Base-by-base conservation (phyloP, 108 stramenopile species). In the Chaetoceros muelleri region DNA sequence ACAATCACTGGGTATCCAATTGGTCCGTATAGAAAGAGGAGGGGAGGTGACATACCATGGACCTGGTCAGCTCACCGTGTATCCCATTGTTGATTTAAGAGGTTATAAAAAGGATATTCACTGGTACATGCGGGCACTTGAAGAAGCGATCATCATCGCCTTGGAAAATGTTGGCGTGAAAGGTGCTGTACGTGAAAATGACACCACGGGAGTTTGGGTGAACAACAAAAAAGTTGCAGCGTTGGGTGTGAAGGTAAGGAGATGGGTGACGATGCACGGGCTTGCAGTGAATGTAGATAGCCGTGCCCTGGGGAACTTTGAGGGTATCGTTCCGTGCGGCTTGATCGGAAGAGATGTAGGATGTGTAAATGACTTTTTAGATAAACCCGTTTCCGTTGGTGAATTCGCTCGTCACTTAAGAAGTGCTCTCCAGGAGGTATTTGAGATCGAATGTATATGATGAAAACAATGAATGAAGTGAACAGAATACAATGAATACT, bases 11-110 rank as follows among this genome's bases (percentile, higher is more conserved):
- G 25, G 30, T 54, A 76, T 89, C 21, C 76, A 72, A 16, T 69
- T 77, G 0, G 63, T 88, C 30, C 75, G 92, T 24, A 90, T 90
- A 53, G 95, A 97, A 60, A 71, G 98, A 54, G 98, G 98, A 10
- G 98, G 98, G 3, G 95, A 97, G 56, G 95, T 97, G 13, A 99
- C 98, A 2, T 99, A 87, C 54, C 98, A 99, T 71, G 96, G 98
- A 8, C 98, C 98, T 10, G 98, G 96, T 16, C 98, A 99, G 67
- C 58, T 99, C 19, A 84, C 87, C 1, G 77, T 85, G 18, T 99
- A 99, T 77, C 98, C 95, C 13, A 78, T 99, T 28, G 55, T 99
- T 23, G 87, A 96, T 66, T 79, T 99, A 57, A 61, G 85, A 46
- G 58, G 74, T 2, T 93, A 94, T 69, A 82, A 73, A 27, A 79